Evolutionary conservation across 345 rosid genomes (phyloP).

Genomic region (Eucalyptus marginata): DNA sequence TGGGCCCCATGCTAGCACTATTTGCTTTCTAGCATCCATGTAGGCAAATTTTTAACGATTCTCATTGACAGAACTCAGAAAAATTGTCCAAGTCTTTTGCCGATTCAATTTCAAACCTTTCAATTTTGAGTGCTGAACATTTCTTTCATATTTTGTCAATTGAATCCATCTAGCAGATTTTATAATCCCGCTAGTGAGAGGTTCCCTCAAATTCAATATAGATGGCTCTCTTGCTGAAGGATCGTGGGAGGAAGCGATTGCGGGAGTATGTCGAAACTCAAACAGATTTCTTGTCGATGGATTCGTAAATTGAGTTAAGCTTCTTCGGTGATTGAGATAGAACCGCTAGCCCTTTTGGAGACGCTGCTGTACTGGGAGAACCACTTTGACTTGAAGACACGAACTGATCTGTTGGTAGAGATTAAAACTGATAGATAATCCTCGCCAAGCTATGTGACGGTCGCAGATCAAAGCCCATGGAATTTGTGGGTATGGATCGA

Average conservation of each 20-base stretch:
- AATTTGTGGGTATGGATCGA: background rate
- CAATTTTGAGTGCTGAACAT: rapidly evolving
- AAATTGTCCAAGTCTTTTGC: no score
- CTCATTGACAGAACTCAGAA: background rate
- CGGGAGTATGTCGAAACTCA: background rate
- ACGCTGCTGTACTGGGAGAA: background rate
- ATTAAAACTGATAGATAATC: background rate
- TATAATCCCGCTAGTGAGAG: rapidly evolving
- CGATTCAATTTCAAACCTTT: rapidly evolving
- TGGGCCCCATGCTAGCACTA: rapidly evolving
- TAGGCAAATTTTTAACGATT: background rate
- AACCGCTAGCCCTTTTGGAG: background rate
- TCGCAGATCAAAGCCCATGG: background rate
- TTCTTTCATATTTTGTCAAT: no score
- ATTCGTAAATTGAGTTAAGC: background rate
- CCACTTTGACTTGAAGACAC: background rate
- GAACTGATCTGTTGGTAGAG: background rate
- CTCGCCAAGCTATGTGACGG: background rate
- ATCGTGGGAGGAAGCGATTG: background rate
- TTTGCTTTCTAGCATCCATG: background rate
- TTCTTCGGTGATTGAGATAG: background rate
- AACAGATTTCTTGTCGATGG: background rate
- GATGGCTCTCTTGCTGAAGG: background rate
- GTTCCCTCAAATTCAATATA: no score
- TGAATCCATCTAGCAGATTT: background rate